Evolutionary conservation across 805 yeast genomes (phyloP).

Genomic region (Myxozyma vanderwaltii): DNA sequence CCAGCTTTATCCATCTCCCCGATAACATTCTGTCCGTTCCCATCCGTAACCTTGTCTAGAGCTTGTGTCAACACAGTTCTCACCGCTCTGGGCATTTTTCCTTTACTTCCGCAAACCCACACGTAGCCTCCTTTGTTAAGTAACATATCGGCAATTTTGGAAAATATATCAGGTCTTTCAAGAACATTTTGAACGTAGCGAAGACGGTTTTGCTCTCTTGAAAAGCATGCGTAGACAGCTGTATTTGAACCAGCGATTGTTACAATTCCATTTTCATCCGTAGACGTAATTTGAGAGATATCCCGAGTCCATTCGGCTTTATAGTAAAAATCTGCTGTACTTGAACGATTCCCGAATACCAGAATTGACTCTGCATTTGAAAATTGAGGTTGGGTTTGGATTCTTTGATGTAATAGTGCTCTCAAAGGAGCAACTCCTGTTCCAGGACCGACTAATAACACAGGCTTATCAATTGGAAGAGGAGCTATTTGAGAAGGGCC

Average conservation of each 20-base stretch:
- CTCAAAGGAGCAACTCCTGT: slow-evolving; percentile 96
- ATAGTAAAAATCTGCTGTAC: slow-evolving; percentile 69
- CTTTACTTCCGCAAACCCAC: slow-evolving; percentile 90
- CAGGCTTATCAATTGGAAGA: slow-evolving; percentile 50
- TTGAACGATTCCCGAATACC: slow-evolving; percentile 74
- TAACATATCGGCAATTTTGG: slow-evolving; percentile 54
- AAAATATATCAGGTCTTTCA: background rate
- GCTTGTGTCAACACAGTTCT: slow-evolving; percentile 70
- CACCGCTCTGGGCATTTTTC: slow-evolving; percentile 89
- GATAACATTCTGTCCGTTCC: slow-evolving; percentile 46
- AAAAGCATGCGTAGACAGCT: slow-evolving; percentile 40
- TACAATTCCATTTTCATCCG: slow-evolving; percentile 39
- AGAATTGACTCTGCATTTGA: slow-evolving; percentile 49
- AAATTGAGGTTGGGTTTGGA: slow-evolving; percentile 20
- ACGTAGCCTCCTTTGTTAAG: slow-evolving; percentile 59
- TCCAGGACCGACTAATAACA: slow-evolving; percentile 85
- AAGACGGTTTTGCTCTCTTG: slow-evolving; percentile 44
- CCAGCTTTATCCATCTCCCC: slow-evolving; percentile 59
- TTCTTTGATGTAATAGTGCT: slow-evolving; percentile 53
- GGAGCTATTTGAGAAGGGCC: slow-evolving; percentile 48
- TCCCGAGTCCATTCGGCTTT: slow-evolving; percentile 54
- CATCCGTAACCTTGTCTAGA: slow-evolving; percentile 22
- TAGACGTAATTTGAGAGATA: slow-evolving; percentile 40
- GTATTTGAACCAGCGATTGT: background rate
- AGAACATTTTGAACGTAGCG: slow-evolving; percentile 24